Percentiles rank a stretch among this genome's conserved stretches.
Evolutionary conservation across 306 rosid species (phyloP).

Genomic region (Echinosophora koreensis): DNA sequence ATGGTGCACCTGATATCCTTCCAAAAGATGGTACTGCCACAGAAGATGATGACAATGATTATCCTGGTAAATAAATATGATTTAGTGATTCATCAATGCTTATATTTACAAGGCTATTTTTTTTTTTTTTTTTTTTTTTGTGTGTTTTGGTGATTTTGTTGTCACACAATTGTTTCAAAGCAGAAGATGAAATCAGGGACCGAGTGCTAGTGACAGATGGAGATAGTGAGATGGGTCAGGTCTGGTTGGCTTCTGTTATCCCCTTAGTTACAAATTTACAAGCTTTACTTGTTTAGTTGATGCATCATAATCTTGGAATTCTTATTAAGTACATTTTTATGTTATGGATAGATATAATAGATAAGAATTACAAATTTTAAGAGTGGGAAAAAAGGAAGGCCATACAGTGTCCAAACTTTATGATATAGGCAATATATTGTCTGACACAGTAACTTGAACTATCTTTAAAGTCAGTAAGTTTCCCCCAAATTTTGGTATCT

Average conservation of each 20-base stretch:
- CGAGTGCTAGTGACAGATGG: conserved; percentile 89
- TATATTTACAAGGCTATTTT: neutral
- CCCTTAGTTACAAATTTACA: conserved; percentile 27
- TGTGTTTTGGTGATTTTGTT: conserved; percentile 14
- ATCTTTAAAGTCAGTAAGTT: conserved; percentile 14
- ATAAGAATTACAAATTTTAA: neutral
- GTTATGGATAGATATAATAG: conserved; percentile 1
- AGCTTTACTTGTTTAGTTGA: neutral
- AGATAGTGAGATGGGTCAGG: conserved; percentile 97
- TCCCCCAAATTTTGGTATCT: conserved; percentile 9
- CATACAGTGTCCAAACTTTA: neutral
- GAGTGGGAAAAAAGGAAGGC: neutral
- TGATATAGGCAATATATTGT: conserved; percentile 15
- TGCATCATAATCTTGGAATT: conserved; percentile 21
- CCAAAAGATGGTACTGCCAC: conserved; percentile 65
- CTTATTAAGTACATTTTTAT: neutral
- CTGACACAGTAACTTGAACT: neutral
- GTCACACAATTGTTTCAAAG: conserved; percentile 47
- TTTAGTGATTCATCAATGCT: conserved; percentile 3
- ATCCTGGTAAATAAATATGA: conserved; percentile 53
- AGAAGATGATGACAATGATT: conserved; percentile 66
- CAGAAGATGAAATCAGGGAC: conserved; percentile 74
- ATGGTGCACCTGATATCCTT: conserved; percentile 88
- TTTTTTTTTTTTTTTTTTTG: neutral
- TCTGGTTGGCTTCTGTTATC: conserved; percentile 49